These are phyloP conservation scores for Scenedesmus sp. DNA, from an alignment of 163 green algal species.

Conservation along the genomic window DNA sequence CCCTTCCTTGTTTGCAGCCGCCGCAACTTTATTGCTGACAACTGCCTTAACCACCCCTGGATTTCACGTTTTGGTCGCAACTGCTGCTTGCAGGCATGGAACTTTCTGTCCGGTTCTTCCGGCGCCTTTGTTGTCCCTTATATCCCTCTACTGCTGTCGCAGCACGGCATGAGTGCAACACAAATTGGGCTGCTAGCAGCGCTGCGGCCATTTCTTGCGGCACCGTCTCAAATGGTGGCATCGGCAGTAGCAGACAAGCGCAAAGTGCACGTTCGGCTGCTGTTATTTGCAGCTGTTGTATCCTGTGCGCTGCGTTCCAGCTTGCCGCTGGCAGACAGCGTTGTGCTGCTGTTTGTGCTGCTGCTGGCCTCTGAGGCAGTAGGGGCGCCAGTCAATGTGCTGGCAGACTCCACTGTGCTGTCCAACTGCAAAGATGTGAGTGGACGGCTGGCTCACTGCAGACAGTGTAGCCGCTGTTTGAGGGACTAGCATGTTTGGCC, in stretches of 20 bases:
- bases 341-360: constrained; percentile 46
- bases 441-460: not conserved
- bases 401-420: constrained; percentile 63
- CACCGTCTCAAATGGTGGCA: constrained; percentile 43
- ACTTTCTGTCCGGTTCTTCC: constrained; percentile 51
- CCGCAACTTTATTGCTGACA: not conserved
- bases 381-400: constrained; percentile 44
- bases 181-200: constrained; percentile 66
- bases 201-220: constrained; percentile 58
- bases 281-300: constrained; percentile 52
- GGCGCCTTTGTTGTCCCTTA: constrained; percentile 66
- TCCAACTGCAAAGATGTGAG: constrained; percentile 58
- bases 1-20: not conserved
- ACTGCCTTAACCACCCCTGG: not conserved
- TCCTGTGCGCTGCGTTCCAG: constrained; percentile 23
- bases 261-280: constrained; percentile 45
- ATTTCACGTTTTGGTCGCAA: not conserved
- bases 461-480: not conserved
- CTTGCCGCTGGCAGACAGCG: constrained; percentile 31
- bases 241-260: constrained; percentile 56
- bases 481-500: no score
- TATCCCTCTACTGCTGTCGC: constrained; percentile 56
- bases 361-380: constrained; percentile 56
- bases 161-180: constrained; percentile 43
- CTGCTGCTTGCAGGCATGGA: constrained; percentile 49